Conservation (phyloP, 164 flowering plant species). For the grape (Vitis vinifera) region DNA sequence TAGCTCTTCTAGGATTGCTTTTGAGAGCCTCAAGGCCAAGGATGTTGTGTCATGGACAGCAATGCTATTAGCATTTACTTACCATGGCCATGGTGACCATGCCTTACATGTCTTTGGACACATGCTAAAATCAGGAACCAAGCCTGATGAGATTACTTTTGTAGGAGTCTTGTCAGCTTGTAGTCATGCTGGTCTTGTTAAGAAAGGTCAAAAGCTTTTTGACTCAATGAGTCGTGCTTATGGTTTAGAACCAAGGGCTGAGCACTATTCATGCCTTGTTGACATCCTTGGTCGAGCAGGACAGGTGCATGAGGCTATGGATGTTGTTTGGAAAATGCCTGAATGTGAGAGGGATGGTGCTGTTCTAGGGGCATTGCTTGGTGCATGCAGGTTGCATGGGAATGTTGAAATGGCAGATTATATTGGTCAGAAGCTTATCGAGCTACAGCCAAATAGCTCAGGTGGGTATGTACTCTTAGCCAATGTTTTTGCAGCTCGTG, state of each 20-base stretch:
- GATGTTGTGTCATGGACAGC: conserved; percentile 67
- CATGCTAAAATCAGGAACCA: conserved; percentile 45
- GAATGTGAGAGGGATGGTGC: conserved; percentile 36
- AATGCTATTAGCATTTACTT: conserved; percentile 52
- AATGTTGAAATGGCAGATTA: conserved; percentile 33
- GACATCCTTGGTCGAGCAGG: conserved; percentile 62
- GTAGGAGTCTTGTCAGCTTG: conserved; percentile 65
- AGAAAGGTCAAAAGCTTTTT: conserved; percentile 48
- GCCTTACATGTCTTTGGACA: conserved; percentile 44
- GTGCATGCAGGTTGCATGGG: conserved; percentile 54
- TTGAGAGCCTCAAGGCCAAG: conserved; percentile 37
- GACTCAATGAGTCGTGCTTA: conserved; percentile 39
- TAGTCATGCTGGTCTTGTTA: conserved; percentile 54
- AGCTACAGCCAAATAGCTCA: conserved; percentile 44
- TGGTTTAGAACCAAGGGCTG: conserved; percentile 45
- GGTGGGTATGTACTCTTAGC: conserved; percentile 50
- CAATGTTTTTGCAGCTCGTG: conserved; percentile 47
- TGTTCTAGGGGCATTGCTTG: conserved; percentile 52
- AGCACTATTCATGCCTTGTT: conserved; percentile 59
- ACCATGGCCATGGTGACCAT: conserved; percentile 45
- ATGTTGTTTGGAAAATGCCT: conserved; percentile 41
- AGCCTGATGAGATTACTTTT: conserved; percentile 56
- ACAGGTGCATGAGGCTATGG: conserved; percentile 40
- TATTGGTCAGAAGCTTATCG: conserved; percentile 41
- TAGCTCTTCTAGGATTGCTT: conserved; percentile 34